These are phyloP conservation scores for Yamadazyma siamensis DNA, from an alignment of 1,139 yeast genomes.

Conservation along the genomic window DNA sequence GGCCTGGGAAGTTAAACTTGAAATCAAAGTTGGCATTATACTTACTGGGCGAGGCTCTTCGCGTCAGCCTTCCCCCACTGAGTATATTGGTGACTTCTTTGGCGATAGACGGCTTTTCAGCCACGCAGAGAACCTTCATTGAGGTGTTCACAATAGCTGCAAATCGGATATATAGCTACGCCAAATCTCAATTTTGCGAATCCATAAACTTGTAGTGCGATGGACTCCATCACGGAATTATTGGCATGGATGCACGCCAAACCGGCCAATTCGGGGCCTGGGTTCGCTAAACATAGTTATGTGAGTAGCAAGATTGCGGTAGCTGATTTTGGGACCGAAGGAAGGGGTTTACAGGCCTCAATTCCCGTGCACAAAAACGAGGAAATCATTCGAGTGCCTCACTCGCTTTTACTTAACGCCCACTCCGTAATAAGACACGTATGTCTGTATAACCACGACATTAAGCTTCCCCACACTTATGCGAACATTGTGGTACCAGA, in stretches of 20 bases:
- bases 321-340: constrained; percentile 27
- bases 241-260: not conserved
- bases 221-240: not conserved
- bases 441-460: constrained; percentile 18
- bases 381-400: constrained; percentile 54
- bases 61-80: constrained; percentile 62
- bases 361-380: constrained; percentile 35
- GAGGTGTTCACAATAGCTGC: too few species aligned
- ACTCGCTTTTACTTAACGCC: constrained; percentile 56
- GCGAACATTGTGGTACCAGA: constrained; percentile 16
- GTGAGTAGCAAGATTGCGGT: constrained; percentile 3
- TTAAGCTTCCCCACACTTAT: constrained; percentile 19
- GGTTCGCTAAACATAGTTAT: too few species aligned
- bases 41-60: constrained; percentile 52
- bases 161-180: too few species aligned
- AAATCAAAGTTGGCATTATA: constrained; percentile 83
- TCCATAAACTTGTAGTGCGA: not conserved
- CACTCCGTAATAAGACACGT: constrained; percentile 49
- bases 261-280: not conserved
- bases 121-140: constrained; percentile 87
- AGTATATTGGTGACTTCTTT: constrained; percentile 75
- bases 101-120: constrained; percentile 96
- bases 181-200: too few species aligned
- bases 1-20: constrained; percentile 54
- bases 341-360: constrained; percentile 60